These are phyloP conservation scores for Nigrospora sphaerica DNA, from an alignment of 2,329 filamentous ascomycete species.

Conservation along the genomic window DNA sequence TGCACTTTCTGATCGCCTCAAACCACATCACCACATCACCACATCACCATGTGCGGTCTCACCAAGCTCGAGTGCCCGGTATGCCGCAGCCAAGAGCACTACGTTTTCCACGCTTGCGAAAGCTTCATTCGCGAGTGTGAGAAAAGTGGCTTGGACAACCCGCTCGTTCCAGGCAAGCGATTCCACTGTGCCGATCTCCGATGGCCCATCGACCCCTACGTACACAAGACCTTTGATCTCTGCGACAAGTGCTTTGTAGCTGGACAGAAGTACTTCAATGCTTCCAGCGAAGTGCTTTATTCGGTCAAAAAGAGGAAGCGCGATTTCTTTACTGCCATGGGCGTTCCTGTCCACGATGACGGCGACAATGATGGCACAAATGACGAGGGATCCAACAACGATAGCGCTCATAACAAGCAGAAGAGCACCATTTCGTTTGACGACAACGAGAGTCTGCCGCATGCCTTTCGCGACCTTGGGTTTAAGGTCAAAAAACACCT, in stretches of 20 bases:
- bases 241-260: conserved; percentile 9
- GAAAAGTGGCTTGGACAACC: neutral
- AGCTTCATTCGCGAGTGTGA: neutral
- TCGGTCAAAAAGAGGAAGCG: too few relatives aligned
- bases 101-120: conserved; percentile 4
- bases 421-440: too few relatives aligned
- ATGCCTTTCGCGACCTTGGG: too few relatives aligned
- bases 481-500: too few relatives aligned
- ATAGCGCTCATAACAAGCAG: too few relatives aligned
- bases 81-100: neutral
- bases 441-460: too few relatives aligned
- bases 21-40: neutral
- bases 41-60: neutral
- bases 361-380: too few relatives aligned
- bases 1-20: neutral
- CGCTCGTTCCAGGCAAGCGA: neutral
- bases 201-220: conserved; percentile 7
- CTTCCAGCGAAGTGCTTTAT: too few relatives aligned
- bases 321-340: too few relatives aligned
- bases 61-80: neutral
- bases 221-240: neutral
- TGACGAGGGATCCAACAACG: too few relatives aligned
- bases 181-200: conserved; percentile 6
- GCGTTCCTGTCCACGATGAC: too few relatives aligned
- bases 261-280: neutral